Evolutionary conservation across 2,329 filamentous ascomycete genomes (phyloP).

Genomic region (Tolypocladium nubicola): DNA sequence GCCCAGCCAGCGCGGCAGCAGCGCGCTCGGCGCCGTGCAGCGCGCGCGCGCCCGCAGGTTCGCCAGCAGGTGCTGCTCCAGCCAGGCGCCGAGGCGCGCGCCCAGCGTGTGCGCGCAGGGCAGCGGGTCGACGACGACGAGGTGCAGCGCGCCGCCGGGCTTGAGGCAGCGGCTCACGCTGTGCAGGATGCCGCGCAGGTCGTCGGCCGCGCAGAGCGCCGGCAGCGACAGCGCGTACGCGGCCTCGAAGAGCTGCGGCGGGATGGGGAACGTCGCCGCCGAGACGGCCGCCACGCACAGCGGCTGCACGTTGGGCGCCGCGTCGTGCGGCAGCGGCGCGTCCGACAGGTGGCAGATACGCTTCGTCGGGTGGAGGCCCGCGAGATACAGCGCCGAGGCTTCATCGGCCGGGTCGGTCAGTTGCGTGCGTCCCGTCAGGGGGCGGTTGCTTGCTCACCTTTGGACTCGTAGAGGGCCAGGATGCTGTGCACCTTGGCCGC

Average conservation of each 20-base stretch:
- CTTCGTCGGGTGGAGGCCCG: constrained; percentile 27
- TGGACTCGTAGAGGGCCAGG: constrained; percentile 40
- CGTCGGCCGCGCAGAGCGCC: constrained; percentile 42
- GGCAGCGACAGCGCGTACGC: constrained; percentile 46
- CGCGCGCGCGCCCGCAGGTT: constrained; percentile 49
- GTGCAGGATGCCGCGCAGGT: constrained; percentile 44
- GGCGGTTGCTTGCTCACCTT: constrained; percentile 21
- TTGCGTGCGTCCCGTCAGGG: background rate
- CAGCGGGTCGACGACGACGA: constrained; percentile 52
- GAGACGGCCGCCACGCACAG: constrained; percentile 27
- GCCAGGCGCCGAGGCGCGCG: constrained; percentile 50
- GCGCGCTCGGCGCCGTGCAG: constrained; percentile 46
- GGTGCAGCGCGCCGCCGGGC: constrained; percentile 43
- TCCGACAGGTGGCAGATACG: constrained; percentile 36
- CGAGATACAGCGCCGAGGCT: constrained; percentile 41
- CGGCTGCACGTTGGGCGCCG: constrained; percentile 29
- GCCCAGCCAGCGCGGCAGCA: constrained; percentile 50
- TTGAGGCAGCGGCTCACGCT: constrained; percentile 46
- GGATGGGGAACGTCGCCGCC: constrained; percentile 23
- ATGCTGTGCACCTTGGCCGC: constrained; percentile 17
- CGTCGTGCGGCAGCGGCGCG: constrained; percentile 23
- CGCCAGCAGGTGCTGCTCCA: constrained; percentile 48
- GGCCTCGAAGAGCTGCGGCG: constrained; percentile 32
- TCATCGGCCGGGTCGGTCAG: constrained; percentile 4
- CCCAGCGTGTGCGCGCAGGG: constrained; percentile 36